Base-by-base conservation (phyloP, 768 basidiomycete species). In the Tylopilus sp. region DNA sequence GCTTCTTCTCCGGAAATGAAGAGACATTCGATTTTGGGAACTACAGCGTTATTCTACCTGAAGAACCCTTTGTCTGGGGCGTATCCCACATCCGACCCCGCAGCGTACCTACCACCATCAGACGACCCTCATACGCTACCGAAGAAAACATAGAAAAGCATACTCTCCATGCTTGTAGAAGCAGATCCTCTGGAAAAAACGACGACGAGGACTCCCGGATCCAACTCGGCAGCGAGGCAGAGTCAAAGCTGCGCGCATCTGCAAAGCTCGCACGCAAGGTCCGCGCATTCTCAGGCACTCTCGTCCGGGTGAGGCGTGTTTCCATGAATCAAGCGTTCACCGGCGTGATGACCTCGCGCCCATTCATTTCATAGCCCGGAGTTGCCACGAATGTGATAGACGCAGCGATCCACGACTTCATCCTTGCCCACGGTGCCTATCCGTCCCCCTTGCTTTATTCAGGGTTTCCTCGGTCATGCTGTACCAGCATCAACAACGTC, bases 401-500 rank as follows among this genome's bases (percentile, higher is more conserved):
- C 64, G 69, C 73, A 12, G 74, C 76, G 1, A 72, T 95, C 35
- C 92, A 95, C 51, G 75, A 85, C 6, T 83, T 79, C 52, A 86
- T 94, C 51, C 56, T 89, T 35, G 68, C 74, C 0, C 75, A 78
- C 57, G 76, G 76, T 21, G 94, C 91, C 7, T 97, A 95, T 67
- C 94, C 94, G 0, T 94, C 92, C 9, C 90, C 94, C 0, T 71
- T 95, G 44, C 76, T 75, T 0, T 95, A 95, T 65, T 71, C 74
- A 9, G 86, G 52, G 2, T 77, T 77, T 53, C 75, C 77, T 3
- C 76, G 74, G 59, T 73, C 75, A 38, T 76, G 74, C 52, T 78
- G 82, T 52, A 79, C 74, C 22, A 93, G 92, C 55, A 75, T 95
- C 48, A 97, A 97, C 62, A 95, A 95, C 57, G 72, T 95, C 30